Conservation (phyloP, 1,284 basidiomycete genomes). For the Malassezia equina region DNA sequence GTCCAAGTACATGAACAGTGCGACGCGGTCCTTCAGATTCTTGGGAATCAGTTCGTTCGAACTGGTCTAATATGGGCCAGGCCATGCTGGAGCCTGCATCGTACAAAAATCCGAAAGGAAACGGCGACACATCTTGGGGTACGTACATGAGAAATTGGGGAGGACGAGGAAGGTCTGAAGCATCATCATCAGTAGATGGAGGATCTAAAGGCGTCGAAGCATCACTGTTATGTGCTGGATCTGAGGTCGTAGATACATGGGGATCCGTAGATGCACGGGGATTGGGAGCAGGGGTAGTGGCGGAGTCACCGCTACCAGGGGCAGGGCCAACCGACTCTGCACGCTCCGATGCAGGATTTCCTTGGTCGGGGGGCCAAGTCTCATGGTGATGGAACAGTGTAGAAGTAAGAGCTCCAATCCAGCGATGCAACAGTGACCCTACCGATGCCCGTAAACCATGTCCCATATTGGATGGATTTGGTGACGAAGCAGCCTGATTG, state of each 20-base stretch:
- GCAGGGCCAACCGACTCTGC: not conserved
- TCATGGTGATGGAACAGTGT: not conserved
- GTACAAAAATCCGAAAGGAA: slow-evolving; percentile 39
- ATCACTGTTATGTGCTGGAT: not conserved
- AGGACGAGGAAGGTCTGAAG: not conserved
- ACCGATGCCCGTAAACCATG: not conserved
- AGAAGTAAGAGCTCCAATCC: not conserved
- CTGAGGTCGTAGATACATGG: too few relatives aligned
- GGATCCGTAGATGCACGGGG: not conserved
- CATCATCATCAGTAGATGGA: not conserved
- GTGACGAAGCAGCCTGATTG: not conserved
- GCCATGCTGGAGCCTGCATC: slow-evolving; percentile 26
- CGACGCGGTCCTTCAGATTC: not conserved
- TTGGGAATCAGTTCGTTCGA: not conserved
- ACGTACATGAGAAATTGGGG: slow-evolving; percentile 26
- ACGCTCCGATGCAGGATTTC: not conserved
- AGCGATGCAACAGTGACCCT: not conserved
- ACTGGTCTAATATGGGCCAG: slow-evolving; percentile 29
- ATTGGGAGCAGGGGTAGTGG: not conserved
- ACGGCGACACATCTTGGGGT: slow-evolving; percentile 28
- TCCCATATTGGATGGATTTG: not conserved
- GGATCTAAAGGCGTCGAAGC: not conserved
- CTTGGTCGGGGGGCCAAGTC: not conserved
- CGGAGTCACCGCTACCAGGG: not conserved
- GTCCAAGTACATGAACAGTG: slow-evolving; percentile 14